Evolutionary conservation across 352 stramenopile genomes (phyloP).

Genomic region (Vaucheria bursata): DNA sequence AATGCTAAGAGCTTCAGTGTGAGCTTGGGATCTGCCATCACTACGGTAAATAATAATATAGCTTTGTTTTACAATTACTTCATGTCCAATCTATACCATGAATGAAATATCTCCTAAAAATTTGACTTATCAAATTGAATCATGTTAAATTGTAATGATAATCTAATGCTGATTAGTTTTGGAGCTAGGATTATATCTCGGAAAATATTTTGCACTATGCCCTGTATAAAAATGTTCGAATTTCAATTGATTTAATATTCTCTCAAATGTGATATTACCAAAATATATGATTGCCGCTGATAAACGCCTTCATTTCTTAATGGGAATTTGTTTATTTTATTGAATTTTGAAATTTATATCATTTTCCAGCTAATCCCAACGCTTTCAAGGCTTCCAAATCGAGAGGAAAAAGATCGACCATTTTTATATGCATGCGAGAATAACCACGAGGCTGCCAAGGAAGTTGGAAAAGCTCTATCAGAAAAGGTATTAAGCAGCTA

Average conservation of each 20-base stretch:
- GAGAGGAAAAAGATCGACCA: conserved; percentile 17
- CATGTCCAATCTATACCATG: not conserved
- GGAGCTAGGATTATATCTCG: not conserved
- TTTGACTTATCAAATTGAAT: not conserved
- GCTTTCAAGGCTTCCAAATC: conserved; percentile 27
- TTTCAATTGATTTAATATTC: not conserved
- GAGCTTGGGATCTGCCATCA: conserved; percentile 39
- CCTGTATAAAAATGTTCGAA: not conserved
- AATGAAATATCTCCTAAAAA: not conserved
- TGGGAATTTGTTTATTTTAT: no score
- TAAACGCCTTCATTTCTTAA: no score
- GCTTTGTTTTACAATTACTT: not conserved
- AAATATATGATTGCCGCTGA: not conserved
- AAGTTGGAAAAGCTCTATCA: conserved; percentile 18
- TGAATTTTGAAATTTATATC: not conserved
- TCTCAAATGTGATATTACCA: not conserved
- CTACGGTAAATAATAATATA: conserved; percentile 6
- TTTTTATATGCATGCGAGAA: conserved; percentile 47
- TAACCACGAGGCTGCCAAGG: conserved; percentile 30
- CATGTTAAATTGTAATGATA: not conserved
- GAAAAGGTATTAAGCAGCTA: conserved; percentile 28
- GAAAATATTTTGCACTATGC: no score
- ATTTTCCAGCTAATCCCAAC: conserved; percentile 16
- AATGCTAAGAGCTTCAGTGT: conserved; percentile 42
- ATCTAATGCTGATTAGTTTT: not conserved